These are phyloP conservation scores for Ustilago cynodontis DNA, from an alignment of 1,284 basidiomycete species.

Conservation along the genomic window DNA sequence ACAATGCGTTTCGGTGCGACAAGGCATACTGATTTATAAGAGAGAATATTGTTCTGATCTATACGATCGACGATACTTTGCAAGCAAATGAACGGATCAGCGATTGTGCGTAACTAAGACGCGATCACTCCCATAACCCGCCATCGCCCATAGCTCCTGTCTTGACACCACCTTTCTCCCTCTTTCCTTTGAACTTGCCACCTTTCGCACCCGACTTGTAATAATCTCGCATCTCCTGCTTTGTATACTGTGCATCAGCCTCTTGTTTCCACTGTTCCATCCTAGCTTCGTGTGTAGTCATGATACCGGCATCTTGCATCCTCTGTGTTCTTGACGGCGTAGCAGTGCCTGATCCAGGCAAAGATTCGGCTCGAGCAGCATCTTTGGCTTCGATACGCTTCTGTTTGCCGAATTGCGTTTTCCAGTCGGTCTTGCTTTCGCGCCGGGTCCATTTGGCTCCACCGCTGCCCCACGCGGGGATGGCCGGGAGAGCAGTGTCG, in stretches of 20 bases:
- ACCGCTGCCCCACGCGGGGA: slow-evolving; percentile 44
- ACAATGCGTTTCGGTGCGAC: too few relatives aligned
- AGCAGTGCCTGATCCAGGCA: slow-evolving; percentile 37
- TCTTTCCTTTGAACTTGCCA: slow-evolving; percentile 63
- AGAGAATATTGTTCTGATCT: too few relatives aligned
- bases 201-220: slow-evolving; percentile 63
- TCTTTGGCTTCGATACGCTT: slow-evolving; percentile 49
- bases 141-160: slow-evolving; percentile 53
- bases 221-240: slow-evolving; percentile 61
- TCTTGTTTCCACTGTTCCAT: slow-evolving; percentile 62
- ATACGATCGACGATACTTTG: not conserved
- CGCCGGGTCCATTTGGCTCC: slow-evolving; percentile 62
- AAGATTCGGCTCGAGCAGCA: slow-evolving; percentile 37
- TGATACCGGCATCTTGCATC: slow-evolving; percentile 52
- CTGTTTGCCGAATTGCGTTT: slow-evolving; percentile 50
- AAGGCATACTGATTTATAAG: too few relatives aligned
- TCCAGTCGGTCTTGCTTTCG: slow-evolving; percentile 65
- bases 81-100: not conserved
- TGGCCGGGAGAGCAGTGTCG: slow-evolving; percentile 20
- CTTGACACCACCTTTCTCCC: slow-evolving; percentile 61
- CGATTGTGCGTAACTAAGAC: not conserved
- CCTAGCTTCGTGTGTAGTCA: slow-evolving; percentile 50
- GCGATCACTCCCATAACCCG: slow-evolving; percentile 56
- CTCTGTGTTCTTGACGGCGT: slow-evolving; percentile 59
- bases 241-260: slow-evolving; percentile 41